These are phyloP conservation scores for Leishmania lainsoni DNA, from an alignment of 208 protist genomes.

Conservation along the genomic window DNA sequence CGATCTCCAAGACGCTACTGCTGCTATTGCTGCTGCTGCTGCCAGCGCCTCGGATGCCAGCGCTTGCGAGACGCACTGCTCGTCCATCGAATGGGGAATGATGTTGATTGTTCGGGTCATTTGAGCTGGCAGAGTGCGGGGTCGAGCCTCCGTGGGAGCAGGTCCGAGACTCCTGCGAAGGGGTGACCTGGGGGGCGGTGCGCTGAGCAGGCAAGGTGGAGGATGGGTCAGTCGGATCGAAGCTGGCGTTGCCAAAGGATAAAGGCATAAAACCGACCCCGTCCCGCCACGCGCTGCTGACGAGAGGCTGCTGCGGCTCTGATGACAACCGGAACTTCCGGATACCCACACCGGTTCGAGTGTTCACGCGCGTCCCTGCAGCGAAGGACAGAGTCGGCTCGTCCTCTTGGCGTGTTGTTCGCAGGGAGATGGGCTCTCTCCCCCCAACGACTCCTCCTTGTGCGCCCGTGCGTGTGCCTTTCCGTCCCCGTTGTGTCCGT, in stretches of 20 bases:
- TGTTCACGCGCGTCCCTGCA: no score
- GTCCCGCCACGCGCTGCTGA: background rate
- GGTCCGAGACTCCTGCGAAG: background rate
- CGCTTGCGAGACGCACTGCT: slow-evolving; percentile 14
- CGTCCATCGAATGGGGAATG: slow-evolving; percentile 15
- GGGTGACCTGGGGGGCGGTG: background rate
- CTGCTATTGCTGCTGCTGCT: background rate
- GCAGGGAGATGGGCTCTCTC: background rate
- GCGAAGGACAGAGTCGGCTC: background rate
- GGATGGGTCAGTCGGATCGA: background rate
- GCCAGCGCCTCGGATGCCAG: background rate
- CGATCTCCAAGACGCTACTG: slow-evolving; percentile 1
- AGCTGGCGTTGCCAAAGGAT: slow-evolving; percentile 3
- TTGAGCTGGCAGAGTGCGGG: background rate
- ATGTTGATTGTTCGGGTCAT: slow-evolving; percentile 22
- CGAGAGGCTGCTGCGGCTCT: background rate
- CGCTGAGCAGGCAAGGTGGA: background rate
- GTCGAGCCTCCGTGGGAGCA: slow-evolving; percentile 7
- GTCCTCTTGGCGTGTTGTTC: background rate
- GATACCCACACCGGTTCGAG: background rate
- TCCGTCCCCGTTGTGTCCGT: background rate
- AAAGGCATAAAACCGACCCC: slow-evolving; percentile 19
- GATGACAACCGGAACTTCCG: background rate
- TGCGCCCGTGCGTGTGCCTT: background rate
- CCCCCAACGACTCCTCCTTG: background rate